Conservation (phyloP, 2,329 filamentous ascomycete genomes). For the Cladophialophora exuberans region DNA sequence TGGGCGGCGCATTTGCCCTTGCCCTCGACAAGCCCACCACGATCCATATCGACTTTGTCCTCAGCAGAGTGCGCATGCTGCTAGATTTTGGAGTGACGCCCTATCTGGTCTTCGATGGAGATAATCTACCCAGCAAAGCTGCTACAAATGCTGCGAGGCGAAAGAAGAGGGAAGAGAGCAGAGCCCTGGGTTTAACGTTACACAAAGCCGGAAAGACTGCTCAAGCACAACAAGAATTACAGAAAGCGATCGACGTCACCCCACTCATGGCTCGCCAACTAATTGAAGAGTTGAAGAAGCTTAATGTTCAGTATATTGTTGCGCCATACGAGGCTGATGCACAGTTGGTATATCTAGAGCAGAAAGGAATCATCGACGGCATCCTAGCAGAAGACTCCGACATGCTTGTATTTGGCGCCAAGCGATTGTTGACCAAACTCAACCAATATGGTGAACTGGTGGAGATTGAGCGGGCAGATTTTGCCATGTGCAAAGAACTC, state of each 20-base stretch:
- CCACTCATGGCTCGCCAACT: conserved; percentile 91
- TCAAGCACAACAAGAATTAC: conserved; percentile 82
- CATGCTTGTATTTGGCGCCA: conserved; percentile 90
- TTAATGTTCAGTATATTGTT: conserved; percentile 82
- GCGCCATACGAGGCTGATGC: conserved; percentile 97
- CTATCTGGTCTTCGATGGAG: conserved; percentile 94
- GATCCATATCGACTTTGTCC: conserved; percentile 88
- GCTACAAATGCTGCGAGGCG: conserved; percentile 78
- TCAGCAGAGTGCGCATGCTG: conserved; percentile 91
- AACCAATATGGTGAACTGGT: conserved; percentile 92
- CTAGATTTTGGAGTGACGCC: conserved; percentile 92
- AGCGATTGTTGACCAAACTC: conserved; percentile 86
- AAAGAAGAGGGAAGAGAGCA: conserved; percentile 76
- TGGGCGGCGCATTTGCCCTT: conserved; percentile 87
- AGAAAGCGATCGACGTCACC: conserved; percentile 94
- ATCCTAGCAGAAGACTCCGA: conserved; percentile 98
- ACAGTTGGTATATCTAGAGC: conserved; percentile 93
- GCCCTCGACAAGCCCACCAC: conserved; percentile 85
- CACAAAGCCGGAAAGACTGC: conserved; percentile 78
- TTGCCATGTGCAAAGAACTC: conserved; percentile 84
- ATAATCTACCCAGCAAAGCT: conserved; percentile 91
- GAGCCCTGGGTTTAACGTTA: conserved; percentile 73
- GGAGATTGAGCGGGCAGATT: conserved; percentile 87
- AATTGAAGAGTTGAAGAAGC: conserved; percentile 86
- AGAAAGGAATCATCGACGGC: conserved; percentile 77